Evolutionary conservation across 202 grass and related monocot genomes (phyloP), one percentile per base, ranked within the genome.

Genomic region (Carex sylvatica): DNA sequence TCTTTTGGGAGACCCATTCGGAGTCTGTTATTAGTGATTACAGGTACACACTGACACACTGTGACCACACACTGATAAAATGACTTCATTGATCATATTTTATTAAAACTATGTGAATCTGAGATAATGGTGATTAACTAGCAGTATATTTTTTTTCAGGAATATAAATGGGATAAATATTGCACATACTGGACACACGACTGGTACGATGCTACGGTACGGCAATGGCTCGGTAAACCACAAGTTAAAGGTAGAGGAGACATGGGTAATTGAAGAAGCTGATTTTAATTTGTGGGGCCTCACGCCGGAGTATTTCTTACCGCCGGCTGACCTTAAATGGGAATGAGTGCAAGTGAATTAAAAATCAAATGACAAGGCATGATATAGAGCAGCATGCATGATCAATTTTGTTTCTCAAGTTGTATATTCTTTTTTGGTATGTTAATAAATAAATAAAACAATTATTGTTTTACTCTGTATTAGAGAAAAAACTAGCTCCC

Each of bases 211-310:
- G 33, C 87, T 92, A 76, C 63, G 88, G 55, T 95, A 92, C 4
- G 93, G 93, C 6, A 91, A 92, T 81, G 87, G 87, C 18, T 90
- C 93, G 59, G 87, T 95, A 87, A 95, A 89, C 83, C 90, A 92
- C 65, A 95, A 92, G 83, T 88, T 83, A 12, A 81, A 88, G 80
- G 91, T 92, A 85, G 93, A 92, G 4, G 93, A 95, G 87, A 85
- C 85, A 18, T 95, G 93, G 93, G 92, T 81, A 80, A 92, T 95
- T 47, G 88, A 95, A 81, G 93, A 95, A 81, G 88, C 85, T 0
- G 93, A 80, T 9, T 95, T 95, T 83, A 91, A 95, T 42, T 88
- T 95, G 13, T 87, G 90, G 0, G 93, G 93, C 6, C 80, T 95
- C 44, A 92, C 93, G 42, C 52, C 85, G 5, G 93, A 95, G 2